Percentiles rank a stretch among this genome's conserved stretches.
Evolutionary conservation across 2,329 filamentous ascomycete species (phyloP).

Genomic region (Gaeumannomyces sp.): DNA sequence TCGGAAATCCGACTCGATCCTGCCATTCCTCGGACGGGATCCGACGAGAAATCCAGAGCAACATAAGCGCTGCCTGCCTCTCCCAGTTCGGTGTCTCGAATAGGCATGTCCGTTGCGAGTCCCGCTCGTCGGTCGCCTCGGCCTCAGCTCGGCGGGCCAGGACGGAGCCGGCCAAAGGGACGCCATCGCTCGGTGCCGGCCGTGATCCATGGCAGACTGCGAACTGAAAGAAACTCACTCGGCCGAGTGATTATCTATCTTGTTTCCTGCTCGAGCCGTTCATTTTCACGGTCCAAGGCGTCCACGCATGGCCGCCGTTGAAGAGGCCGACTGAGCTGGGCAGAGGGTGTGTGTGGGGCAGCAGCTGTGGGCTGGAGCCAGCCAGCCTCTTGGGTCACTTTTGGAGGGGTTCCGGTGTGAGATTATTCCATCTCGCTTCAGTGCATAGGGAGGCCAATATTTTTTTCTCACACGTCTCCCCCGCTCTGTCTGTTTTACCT

Average conservation of each 20-base stretch:
- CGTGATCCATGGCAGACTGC: neutral
- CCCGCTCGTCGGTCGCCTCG: neutral
- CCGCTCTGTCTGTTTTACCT: neutral
- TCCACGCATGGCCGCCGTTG: too few species aligned
- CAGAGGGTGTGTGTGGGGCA: too few species aligned
- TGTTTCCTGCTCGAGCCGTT: neutral
- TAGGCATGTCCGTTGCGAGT: neutral
- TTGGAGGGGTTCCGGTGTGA: too few species aligned
- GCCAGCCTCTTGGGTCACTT: too few species aligned
- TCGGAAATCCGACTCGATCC: neutral
- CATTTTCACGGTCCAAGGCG: neutral
- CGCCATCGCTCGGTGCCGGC: neutral
- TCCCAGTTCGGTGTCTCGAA: neutral
- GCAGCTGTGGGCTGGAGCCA: too few species aligned
- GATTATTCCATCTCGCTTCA: too few species aligned
- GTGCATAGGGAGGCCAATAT: too few species aligned
- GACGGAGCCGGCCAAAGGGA: neutral
- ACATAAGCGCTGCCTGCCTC: neutral
- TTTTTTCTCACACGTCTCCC: neutral
- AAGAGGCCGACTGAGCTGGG: too few species aligned
- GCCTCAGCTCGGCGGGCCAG: too few species aligned
- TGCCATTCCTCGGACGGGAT: neutral
- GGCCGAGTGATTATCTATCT: neutral
- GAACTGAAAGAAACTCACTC: neutral
- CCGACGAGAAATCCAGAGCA: neutral